Evolutionary conservation across 768 basidiomycete genomes (phyloP).

Genomic region (Boletus speciosus): DNA sequence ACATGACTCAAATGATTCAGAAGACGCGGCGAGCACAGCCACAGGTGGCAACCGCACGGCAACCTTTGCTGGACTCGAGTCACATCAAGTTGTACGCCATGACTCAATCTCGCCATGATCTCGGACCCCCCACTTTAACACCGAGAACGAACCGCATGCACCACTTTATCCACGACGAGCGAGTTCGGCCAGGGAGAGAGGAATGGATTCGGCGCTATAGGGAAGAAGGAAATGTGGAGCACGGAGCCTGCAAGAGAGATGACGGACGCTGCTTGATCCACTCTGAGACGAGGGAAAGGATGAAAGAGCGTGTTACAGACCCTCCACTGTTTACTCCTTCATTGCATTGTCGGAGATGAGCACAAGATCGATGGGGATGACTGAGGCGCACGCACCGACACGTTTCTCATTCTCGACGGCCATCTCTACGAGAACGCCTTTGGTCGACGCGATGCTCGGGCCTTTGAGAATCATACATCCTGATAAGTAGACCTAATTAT

Average conservation of each 20-base stretch:
- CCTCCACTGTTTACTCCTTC: slow-evolving; percentile 73
- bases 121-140: slow-evolving; percentile 33
- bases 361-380: background rate
- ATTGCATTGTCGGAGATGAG: background rate
- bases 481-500: too few relatives aligned
- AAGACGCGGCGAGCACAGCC: too few relatives aligned
- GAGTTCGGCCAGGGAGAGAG: slow-evolving; percentile 42
- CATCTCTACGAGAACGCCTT: slow-evolving; percentile 73
- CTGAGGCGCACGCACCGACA: slow-evolving; percentile 47
- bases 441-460: slow-evolving; percentile 32
- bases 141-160: slow-evolving; percentile 44
- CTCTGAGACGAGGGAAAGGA: slow-evolving; percentile 38
- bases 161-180: too few relatives aligned
- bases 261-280: slow-evolving; percentile 91
- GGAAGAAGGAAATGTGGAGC: slow-evolving; percentile 80
- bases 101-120: slow-evolving; percentile 40
- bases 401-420: slow-evolving; percentile 83
- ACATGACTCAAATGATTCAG: slow-evolving; percentile 20
- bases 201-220: slow-evolving; percentile 60
- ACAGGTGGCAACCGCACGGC: too few relatives aligned
- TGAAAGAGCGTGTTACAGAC: slow-evolving; percentile 37
- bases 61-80: too few relatives aligned
- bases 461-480: slow-evolving; percentile 20
- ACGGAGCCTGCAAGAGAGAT: slow-evolving; percentile 69
- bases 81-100: slow-evolving; percentile 34